Evolutionary conservation across 1,139 yeast species (phyloP).

Genomic region (Eremothecium coryli): DNA sequence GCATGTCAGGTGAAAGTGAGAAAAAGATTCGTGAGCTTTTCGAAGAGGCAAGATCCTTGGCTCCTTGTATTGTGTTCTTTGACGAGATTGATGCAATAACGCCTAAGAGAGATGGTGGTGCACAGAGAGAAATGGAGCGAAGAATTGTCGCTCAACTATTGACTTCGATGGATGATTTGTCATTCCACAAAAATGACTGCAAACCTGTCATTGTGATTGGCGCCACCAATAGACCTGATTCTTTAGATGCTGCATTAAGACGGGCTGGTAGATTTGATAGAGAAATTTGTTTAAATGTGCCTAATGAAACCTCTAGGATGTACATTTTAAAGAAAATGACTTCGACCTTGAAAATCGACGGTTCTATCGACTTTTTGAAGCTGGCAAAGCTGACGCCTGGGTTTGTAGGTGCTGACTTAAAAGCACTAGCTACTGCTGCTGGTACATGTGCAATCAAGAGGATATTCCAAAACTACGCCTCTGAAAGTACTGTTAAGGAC

Average conservation of each 20-base stretch:
- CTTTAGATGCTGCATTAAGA: constrained; percentile 89
- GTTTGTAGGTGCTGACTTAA: constrained; percentile 94
- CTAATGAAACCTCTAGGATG: constrained; percentile 74
- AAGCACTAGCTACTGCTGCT: constrained; percentile 89
- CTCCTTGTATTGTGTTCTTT: constrained; percentile 87
- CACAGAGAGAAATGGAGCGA: constrained; percentile 96
- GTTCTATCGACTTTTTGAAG: constrained; percentile 58
- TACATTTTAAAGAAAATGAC: constrained; percentile 73
- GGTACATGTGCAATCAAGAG: constrained; percentile 92
- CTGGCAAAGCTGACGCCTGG: constrained; percentile 95
- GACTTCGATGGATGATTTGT: constrained; percentile 87
- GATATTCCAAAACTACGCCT: constrained; percentile 46
- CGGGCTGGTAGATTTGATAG: constrained; percentile 96
- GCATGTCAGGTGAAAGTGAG: constrained; percentile 99
- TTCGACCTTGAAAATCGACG: constrained; percentile 52
- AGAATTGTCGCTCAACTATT: constrained; percentile 91
- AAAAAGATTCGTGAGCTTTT: constrained; percentile 86
- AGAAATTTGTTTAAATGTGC: constrained; percentile 88
- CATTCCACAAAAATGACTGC: constrained; percentile 81
- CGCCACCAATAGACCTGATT: constrained; percentile 95
- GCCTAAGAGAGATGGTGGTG: constrained; percentile 90
- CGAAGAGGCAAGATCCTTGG: constrained; percentile 82
- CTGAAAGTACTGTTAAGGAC: constrained; percentile 9
- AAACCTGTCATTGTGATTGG: constrained; percentile 94
- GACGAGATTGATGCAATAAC: constrained; percentile 98